Evolutionary conservation across 345 rosid genomes (phyloP).

Genomic region (Orychophragmus violaceus): DNA sequence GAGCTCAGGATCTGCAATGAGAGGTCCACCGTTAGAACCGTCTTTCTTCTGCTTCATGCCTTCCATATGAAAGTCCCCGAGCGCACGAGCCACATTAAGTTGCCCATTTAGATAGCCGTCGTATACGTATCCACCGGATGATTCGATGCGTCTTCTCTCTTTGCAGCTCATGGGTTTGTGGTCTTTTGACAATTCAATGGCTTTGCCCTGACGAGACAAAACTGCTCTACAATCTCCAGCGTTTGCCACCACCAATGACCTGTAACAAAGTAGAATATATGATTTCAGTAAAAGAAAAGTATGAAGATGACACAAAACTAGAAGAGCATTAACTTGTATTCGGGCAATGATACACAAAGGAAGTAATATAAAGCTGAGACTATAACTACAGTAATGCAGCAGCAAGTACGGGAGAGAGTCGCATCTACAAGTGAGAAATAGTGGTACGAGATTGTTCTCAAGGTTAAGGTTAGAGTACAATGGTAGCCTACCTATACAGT

Average conservation of each 20-base stretch:
- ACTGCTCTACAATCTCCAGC: conserved; percentile 94
- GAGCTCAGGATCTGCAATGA: conserved; percentile 82
- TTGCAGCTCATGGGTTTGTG: conserved; percentile 66
- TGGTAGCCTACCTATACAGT: no score
- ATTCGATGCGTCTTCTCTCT: conserved; percentile 67
- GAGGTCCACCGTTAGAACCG: conserved; percentile 55
- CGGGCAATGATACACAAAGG: not conserved
- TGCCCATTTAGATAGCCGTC: conserved; percentile 81
- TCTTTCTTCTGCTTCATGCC: conserved; percentile 56
- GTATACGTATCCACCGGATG: conserved; percentile 57
- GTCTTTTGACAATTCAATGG: conserved; percentile 83
- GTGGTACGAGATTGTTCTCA: no score
- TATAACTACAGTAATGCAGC: not conserved
- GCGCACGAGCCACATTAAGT: conserved; percentile 77
- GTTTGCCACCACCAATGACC: conserved; percentile 78
- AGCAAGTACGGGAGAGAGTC: not conserved
- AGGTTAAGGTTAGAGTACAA: no score
- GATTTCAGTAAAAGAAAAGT: not conserved
- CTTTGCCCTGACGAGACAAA: conserved; percentile 65
- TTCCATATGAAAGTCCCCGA: conserved; percentile 94
- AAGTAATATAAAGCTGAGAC: not conserved
- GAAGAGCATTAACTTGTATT: not conserved
- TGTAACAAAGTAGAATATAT: conserved; percentile 14
- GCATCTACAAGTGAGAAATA: no score
- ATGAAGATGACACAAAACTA: not conserved